Evolutionary conservation across 2,329 filamentous ascomycete species (phyloP).

Genomic region (Erysiphe neolycopersici): DNA sequence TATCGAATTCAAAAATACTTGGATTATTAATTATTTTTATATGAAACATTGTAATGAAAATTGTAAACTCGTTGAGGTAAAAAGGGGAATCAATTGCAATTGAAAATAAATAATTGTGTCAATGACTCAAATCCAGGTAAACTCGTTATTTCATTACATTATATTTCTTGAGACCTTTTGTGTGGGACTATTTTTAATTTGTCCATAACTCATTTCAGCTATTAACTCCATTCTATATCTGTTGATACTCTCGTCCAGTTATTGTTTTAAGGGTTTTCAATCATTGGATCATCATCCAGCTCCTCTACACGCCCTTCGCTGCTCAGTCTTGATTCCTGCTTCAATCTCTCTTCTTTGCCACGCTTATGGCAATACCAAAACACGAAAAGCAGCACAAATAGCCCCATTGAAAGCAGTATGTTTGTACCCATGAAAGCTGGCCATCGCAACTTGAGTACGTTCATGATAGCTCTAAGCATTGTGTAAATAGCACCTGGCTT

Average conservation of each 20-base stretch:
- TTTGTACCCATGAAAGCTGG: slow-evolving; percentile 81
- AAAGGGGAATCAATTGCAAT: too few species aligned
- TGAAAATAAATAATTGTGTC: too few species aligned
- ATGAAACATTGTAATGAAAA: too few species aligned
- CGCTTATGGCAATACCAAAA: slow-evolving; percentile 98
- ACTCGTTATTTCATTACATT: too few species aligned
- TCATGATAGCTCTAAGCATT: slow-evolving; percentile 73
- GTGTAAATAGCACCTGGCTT: slow-evolving; percentile 68
- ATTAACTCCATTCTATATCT: too few species aligned
- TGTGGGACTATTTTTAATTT: too few species aligned
- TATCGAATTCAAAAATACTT: not conserved
- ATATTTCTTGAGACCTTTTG: too few species aligned
- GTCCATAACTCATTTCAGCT: too few species aligned
- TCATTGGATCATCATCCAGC: not conserved
- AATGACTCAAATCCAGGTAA: too few species aligned
- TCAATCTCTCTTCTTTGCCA: slow-evolving; percentile 55
- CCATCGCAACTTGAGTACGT: slow-evolving; percentile 64
- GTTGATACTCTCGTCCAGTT: too few species aligned
- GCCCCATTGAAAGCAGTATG: slow-evolving; percentile 63
- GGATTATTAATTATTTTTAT: too few species aligned
- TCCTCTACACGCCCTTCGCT: not conserved
- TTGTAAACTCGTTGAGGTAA: too few species aligned
- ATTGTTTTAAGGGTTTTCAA: not conserved
- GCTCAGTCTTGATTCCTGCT: slow-evolving; percentile 6
- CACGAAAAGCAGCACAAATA: slow-evolving; percentile 79